Evolutionary conservation across 306 rosid genomes (phyloP).

Genomic region (Cicer chorassanicum): DNA sequence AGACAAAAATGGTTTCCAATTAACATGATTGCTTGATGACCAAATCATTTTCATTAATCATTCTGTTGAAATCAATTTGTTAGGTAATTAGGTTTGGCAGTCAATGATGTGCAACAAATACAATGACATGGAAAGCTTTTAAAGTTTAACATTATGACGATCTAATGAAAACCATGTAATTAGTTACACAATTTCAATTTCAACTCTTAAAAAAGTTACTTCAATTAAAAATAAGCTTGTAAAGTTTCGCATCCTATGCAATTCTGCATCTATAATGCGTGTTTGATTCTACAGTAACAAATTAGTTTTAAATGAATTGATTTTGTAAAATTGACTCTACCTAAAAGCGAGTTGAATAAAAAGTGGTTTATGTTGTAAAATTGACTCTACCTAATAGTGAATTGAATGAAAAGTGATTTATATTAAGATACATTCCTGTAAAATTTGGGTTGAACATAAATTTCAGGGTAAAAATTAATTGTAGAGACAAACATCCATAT

Average conservation of each 20-base stretch:
- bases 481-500: too few relatives aligned
- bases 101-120: conserved; percentile 1
- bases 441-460: too few relatives aligned
- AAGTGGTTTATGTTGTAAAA: too few relatives aligned
- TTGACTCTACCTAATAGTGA: too few relatives aligned
- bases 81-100: neutral
- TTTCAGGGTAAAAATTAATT: too few relatives aligned
- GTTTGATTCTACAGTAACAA: neutral
- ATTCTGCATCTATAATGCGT: too few relatives aligned
- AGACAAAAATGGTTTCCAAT: neutral
- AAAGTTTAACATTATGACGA: neutral
- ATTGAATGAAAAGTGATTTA: too few relatives aligned
- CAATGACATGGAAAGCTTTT: neutral
- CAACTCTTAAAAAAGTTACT: conserved; percentile 4
- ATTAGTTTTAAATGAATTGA: too few relatives aligned
- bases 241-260: neutral
- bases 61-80: neutral
- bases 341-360: too few relatives aligned
- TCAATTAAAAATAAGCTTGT: conserved; percentile 6
- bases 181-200: conserved; percentile 1
- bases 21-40: neutral
- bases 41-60: conserved; percentile 5
- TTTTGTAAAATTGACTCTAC: too few relatives aligned
- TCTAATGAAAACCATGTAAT: neutral
- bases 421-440: too few relatives aligned